These are phyloP conservation scores for Cadophora luteo-olivacea DNA, from an alignment of 2,329 filamentous ascomycete genomes.

Conservation along the genomic window DNA sequence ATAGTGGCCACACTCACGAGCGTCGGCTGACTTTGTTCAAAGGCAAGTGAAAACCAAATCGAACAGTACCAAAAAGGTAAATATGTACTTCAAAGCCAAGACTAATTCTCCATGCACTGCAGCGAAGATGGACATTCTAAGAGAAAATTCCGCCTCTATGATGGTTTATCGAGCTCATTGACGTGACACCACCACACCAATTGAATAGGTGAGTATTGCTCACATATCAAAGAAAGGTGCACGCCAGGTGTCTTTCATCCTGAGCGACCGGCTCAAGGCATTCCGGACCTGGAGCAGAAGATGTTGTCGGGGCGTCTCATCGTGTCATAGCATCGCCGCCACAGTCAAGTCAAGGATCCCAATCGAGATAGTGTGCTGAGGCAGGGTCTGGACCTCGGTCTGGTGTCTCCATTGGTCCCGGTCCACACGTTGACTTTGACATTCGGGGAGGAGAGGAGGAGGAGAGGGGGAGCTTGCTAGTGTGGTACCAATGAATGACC, in stretches of 20 bases:
- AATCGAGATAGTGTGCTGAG: neutral
- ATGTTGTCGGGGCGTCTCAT: neutral
- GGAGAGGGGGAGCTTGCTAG: too few relatives aligned
- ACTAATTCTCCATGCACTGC: too few relatives aligned
- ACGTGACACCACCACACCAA: neutral
- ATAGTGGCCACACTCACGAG: too few relatives aligned
- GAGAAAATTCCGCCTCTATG: neutral
- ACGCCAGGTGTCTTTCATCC: neutral
- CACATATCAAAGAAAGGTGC: neutral
- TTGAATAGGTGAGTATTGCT: neutral
- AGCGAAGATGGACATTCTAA: too few relatives aligned
- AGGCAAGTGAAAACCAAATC: neutral
- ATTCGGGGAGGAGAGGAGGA: too few relatives aligned
- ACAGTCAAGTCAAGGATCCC: neutral
- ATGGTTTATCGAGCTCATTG: neutral
- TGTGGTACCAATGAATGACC: too few relatives aligned
- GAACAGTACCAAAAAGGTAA: too few relatives aligned
- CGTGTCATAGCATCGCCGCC: neutral
- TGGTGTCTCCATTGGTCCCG: too few relatives aligned
- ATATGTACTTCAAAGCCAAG: too few relatives aligned
- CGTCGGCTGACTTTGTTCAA: neutral
- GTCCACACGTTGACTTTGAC: too few relatives aligned
- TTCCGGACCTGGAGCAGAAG: neutral
- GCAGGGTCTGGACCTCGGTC: neutral
- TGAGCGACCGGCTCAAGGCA: neutral